A percentile compares a stretch with the other conserved stretches of the same genome.
phyloP scores from a whole-genome alignment of 1,284 basidiomycete genomes.

The Ustilago curta region DNA sequence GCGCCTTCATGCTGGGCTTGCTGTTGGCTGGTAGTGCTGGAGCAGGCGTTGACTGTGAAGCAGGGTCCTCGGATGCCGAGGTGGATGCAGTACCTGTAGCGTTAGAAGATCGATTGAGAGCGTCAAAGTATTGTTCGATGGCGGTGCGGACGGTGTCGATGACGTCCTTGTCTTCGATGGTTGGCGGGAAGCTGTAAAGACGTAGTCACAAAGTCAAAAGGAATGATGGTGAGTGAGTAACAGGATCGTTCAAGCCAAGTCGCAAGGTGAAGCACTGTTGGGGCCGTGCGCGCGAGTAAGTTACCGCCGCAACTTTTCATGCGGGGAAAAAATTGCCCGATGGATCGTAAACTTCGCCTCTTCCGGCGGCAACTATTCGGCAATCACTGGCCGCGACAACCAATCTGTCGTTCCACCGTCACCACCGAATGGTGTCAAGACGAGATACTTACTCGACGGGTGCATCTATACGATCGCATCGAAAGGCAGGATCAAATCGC shows the following conservation, averaged over 20 bases:
- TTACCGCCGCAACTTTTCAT: neutral
- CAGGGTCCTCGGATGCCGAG: neutral
- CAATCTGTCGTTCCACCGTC: neutral
- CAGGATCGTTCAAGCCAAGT: neutral
- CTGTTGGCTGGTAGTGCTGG: conserved; percentile 9
- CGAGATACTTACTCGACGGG: conserved; percentile 43
- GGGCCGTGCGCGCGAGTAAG: conserved; percentile 3
- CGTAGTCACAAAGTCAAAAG: neutral
- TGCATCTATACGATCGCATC: conserved; percentile 22
- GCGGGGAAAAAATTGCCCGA: neutral
- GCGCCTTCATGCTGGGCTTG: conserved; percentile 50
- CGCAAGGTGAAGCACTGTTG: no score
- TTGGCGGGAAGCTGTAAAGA: conserved; percentile 47
- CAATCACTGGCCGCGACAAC: neutral
- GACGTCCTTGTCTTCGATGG: conserved; percentile 55
- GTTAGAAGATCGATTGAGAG: conserved; percentile 17
- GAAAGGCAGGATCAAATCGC: neutral
- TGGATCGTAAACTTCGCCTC: neutral
- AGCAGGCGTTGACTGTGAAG: neutral
- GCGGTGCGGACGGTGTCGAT: conserved; percentile 44
- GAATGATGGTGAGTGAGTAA: conserved; percentile 10
- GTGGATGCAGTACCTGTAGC: neutral
- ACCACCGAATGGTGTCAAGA: neutral
- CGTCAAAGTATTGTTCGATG: conserved; percentile 53
- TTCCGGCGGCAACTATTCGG: conserved; percentile 4